Base-by-base conservation (phyloP, 192 early-diverging fungal genomes). In the Backusella tarrabulga region DNA sequence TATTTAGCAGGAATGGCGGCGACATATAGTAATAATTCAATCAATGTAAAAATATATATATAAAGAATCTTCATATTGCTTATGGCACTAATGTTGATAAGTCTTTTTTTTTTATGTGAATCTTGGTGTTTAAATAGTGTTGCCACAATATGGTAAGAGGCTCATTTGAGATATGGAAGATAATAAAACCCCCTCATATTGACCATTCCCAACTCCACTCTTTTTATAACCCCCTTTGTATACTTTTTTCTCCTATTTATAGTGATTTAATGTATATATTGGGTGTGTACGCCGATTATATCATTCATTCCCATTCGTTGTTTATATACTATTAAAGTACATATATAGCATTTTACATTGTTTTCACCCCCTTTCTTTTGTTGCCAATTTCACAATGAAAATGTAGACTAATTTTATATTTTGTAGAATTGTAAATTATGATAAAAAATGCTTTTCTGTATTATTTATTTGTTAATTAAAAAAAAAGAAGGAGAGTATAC, bases 101-200 rank as follows among this genome's bases (percentile, higher is more conserved):
- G 19, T 38, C 3, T 9, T 36, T 21, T 35, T 68, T 68, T 69
- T 44, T 44, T 44, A 68, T 68, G 36, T 68, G 15, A 34, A 68
- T 34, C 12, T 34, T n/a, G 35, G 12, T 17, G n/a, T 23, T 40
- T 36, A 38, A 70, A 36, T 40, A 70, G 34, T 38, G 68, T 70
- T 70, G 68, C 68, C 68, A 40, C 26, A 70, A 68, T 40, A 41
- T 40, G 68, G 68, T 70, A 70, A 70, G 12, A 70, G 23, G 68
- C 68, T 70, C 68, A 70, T 41, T 70, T 70, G 38, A 70, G 36
- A 68, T 35, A 68, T 35, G 35, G 21, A 23, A 70, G 21, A 29
- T 26, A 63, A 29, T 63, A 29, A 63, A 63, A 63, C 7, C 56
- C 56, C 56, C 56, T 60, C 29, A 50, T 29, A 63, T 14, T 21